phyloP scores from a whole-genome alignment of 164 flowering plant genomes.

The Nymphaea thermarum region DNA sequence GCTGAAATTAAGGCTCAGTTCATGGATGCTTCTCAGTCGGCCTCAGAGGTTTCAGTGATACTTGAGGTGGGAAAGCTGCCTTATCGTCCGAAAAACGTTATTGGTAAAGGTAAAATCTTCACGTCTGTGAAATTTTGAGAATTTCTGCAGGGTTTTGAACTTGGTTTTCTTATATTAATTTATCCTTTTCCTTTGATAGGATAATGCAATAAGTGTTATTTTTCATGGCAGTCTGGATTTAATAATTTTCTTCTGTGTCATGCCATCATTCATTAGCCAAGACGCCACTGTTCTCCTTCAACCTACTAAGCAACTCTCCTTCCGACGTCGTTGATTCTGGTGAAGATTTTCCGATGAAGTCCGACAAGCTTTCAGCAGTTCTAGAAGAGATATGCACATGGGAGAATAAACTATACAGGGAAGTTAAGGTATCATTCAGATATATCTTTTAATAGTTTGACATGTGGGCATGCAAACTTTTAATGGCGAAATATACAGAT shows the following conservation, averaged over 20 bases:
- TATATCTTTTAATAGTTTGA: too few relatives aligned
- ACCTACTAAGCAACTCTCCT: neutral
- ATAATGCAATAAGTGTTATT: too few relatives aligned
- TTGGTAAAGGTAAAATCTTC: slow-evolving; percentile 42
- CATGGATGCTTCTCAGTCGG: slow-evolving; percentile 54
- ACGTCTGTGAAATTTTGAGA: neutral
- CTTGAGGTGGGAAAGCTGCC: slow-evolving; percentile 81
- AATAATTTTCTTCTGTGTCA: neutral
- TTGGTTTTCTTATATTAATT: neutral
- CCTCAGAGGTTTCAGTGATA: slow-evolving; percentile 69
- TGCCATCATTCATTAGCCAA: neutral
- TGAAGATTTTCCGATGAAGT: slow-evolving; percentile 18
- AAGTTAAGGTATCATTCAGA: slow-evolving; percentile 67
- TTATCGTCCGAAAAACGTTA: slow-evolving; percentile 36
- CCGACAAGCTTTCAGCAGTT: slow-evolving; percentile 55
- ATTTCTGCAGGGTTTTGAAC: neutral
- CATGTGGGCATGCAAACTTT: too few relatives aligned
- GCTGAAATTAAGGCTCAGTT: slow-evolving; percentile 74
- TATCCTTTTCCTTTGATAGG: neutral
- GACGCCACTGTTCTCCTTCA: neutral
- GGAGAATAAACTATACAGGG: slow-evolving; percentile 88
- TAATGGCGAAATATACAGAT: too few relatives aligned
- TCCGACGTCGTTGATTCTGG: slow-evolving; percentile 11
- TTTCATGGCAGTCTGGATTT: too few relatives aligned
- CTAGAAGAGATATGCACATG: slow-evolving; percentile 75